Percentiles rank a stretch among this genome's conserved stretches.
These are phyloP conservation scores for Cyphellophora europaea DNA, from an alignment of 2,329 filamentous ascomycete species.

Conservation along the genomic window DNA sequence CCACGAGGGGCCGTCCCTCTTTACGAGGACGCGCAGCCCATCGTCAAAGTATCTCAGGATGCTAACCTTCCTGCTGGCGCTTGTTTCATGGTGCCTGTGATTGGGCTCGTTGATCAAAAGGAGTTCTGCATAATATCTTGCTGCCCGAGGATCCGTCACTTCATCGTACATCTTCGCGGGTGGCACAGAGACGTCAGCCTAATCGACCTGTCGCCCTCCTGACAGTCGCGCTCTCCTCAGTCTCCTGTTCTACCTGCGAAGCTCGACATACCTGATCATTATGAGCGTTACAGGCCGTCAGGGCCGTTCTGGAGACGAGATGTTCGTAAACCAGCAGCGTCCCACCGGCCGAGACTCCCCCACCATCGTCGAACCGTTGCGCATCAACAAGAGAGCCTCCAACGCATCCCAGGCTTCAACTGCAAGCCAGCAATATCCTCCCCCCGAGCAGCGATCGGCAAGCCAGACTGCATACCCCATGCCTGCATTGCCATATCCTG, in stretches of 20 bases:
- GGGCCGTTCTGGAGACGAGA: conserved; percentile 68
- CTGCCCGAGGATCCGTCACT: not conserved
- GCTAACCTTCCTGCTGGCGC: not conserved
- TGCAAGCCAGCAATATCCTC: conserved; percentile 22
- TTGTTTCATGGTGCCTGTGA: not conserved
- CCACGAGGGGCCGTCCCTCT: not conserved
- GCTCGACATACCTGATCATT: conserved; percentile 5
- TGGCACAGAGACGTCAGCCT: not conserved
- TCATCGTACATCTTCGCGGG: not conserved
- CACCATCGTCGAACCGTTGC: conserved; percentile 64
- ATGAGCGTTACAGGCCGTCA: conserved; percentile 43
- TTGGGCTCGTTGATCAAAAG: not conserved
- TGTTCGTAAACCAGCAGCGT: conserved; percentile 54
- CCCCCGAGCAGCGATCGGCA: conserved; percentile 37
- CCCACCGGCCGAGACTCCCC: conserved; percentile 54
- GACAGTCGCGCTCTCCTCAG: not conserved
- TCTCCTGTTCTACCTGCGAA: not conserved
- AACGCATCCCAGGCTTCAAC: conserved; percentile 41
- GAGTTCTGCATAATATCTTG: not conserved
- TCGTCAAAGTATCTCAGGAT: not conserved
- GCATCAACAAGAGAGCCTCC: conserved; percentile 70
- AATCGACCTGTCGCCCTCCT: not conserved
- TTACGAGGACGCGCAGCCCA: not conserved
- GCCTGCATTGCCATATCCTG: conserved; percentile 64
- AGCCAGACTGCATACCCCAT: conserved; percentile 57